A percentile compares a stretch with the other conserved stretches of the same genome.
Conservation (phyloP, 495 filamentous ascomycete genomes). For the Aspergillus leporis region DNA sequence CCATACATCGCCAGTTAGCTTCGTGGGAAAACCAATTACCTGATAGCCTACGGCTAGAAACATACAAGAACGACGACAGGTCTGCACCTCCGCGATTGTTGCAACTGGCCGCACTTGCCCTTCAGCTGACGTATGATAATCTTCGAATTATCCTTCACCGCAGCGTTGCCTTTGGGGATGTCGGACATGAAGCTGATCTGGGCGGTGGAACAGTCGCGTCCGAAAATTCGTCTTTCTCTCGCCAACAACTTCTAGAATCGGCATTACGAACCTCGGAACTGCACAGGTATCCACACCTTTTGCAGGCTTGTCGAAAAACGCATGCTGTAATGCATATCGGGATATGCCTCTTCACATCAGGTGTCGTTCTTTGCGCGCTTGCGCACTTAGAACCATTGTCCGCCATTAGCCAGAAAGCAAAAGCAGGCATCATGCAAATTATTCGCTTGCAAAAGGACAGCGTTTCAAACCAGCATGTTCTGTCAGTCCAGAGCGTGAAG, state of each 20-base stretch:
- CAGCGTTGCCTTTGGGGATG: constrained; percentile 3
- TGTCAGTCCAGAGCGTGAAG: constrained; percentile 17
- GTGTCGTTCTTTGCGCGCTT: constrained; percentile 5
- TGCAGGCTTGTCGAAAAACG: constrained; percentile 1
- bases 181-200: not conserved
- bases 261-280: constrained; percentile 5
- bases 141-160: constrained; percentile 4
- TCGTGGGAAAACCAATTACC: not conserved
- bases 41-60: constrained; percentile 3
- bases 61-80: not conserved
- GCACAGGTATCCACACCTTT: not conserved
- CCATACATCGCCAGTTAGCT: not conserved
- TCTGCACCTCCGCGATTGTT: not conserved
- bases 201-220: not conserved
- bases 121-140: constrained; percentile 7
- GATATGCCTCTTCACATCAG: constrained; percentile 5
- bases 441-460: constrained; percentile 13
- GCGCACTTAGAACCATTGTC: not conserved
- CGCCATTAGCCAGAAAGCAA: constrained; percentile 10
- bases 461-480: constrained; percentile 10
- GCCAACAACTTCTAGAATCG: not conserved
- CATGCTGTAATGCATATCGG: constrained; percentile 8
- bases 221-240: not conserved
- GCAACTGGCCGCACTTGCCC: not conserved
- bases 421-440: constrained; percentile 17